These are phyloP conservation scores for Dalechampia spathulata DNA, from an alignment of 441 rosid species.

Conservation along the genomic window DNA sequence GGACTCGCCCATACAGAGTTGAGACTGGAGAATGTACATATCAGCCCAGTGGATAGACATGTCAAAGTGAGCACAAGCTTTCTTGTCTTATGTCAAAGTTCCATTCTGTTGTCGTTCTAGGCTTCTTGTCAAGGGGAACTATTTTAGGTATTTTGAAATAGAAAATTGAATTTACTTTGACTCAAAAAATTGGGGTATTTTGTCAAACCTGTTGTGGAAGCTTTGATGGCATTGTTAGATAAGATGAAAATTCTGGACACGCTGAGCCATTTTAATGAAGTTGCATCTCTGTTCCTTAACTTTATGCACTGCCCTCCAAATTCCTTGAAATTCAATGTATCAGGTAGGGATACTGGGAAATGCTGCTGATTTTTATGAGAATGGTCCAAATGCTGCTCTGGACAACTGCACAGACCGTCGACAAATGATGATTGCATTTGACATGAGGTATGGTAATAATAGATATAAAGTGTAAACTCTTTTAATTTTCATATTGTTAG, in stretches of 20 bases:
- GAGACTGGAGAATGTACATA: slow-evolving; percentile 91
- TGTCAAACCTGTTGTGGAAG: background rate
- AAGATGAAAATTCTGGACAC: too few relatives aligned
- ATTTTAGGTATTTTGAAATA: too few relatives aligned
- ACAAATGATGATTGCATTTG: slow-evolving; percentile 98
- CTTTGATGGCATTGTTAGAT: background rate
- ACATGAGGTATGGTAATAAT: slow-evolving; percentile 68
- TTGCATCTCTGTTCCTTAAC: background rate
- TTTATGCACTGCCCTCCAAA: background rate
- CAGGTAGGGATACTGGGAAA: slow-evolving; percentile 94
- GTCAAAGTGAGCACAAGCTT: slow-evolving; percentile 51
- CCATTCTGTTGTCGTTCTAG: background rate
- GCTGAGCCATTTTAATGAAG: too few relatives aligned
- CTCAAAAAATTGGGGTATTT: background rate
- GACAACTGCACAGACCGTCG: slow-evolving; percentile 59
- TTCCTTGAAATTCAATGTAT: slow-evolving; percentile 10
- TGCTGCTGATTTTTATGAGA: slow-evolving; percentile 80
- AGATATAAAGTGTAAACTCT: too few relatives aligned
- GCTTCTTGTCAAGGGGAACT: background rate
- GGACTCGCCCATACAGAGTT: slow-evolving; percentile 98
- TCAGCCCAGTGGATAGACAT: slow-evolving; percentile 95
- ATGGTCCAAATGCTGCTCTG: slow-evolving; percentile 35
- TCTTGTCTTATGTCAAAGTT: background rate
- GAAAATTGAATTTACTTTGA: too few relatives aligned
- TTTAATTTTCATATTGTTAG: background rate